These are phyloP conservation scores for Fomitopsis serialis DNA, from an alignment of 768 basidiomycete species.

Conservation along the genomic window DNA sequence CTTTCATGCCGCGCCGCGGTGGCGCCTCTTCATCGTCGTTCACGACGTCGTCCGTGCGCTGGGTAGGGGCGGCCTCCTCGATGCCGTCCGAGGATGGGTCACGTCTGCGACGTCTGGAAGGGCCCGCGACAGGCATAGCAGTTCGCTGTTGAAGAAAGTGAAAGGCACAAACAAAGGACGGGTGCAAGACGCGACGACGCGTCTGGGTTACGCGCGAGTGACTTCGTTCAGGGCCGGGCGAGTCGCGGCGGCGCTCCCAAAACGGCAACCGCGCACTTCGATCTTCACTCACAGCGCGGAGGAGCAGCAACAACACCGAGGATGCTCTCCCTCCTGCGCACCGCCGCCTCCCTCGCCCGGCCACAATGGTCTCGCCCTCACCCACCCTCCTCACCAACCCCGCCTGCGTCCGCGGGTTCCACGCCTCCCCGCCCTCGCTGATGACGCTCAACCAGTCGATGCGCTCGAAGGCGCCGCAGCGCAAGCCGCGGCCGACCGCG, in stretches of 20 bases:
- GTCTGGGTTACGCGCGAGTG: constrained; percentile 5
- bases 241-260: constrained; percentile 11
- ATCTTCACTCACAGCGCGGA: not conserved
- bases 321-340: constrained; percentile 20
- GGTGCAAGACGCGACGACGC: constrained; percentile 15
- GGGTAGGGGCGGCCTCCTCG: constrained; percentile 26
- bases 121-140: constrained; percentile 27
- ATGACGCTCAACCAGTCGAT: constrained; percentile 87
- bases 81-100: constrained; percentile 36
- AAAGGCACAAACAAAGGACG: not conserved
- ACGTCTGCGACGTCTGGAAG: constrained; percentile 42
- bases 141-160: not conserved
- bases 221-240: constrained; percentile 21
- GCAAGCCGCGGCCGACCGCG: constrained; percentile 53
- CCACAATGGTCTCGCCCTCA: constrained; percentile 9
- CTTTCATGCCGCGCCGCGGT: constrained; percentile 26
- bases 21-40: constrained; percentile 39
- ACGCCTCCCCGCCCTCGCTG: constrained; percentile 48
- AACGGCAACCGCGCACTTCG: constrained; percentile 1
- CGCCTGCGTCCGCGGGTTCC: constrained; percentile 49
- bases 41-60: constrained; percentile 11
- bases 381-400: constrained; percentile 3
- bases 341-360: constrained; percentile 5
- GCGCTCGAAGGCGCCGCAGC: constrained; percentile 49
- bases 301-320: not conserved